Evolutionary conservation across 1,284 basidiomycete genomes (phyloP).

Genomic region (Fistulina hepatica): DNA sequence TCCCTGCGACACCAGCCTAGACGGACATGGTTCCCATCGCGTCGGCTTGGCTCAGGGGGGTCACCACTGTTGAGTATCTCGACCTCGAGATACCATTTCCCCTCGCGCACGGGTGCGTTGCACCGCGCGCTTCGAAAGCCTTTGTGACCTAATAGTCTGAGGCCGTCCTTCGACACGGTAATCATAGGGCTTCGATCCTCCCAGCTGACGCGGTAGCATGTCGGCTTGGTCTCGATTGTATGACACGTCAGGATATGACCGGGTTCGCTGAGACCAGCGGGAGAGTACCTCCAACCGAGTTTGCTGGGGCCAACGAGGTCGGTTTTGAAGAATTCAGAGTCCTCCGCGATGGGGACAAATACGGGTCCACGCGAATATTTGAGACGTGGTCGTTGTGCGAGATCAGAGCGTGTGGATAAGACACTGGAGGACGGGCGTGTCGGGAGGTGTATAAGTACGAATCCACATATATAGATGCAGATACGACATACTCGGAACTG

Average conservation of each 20-base stretch:
- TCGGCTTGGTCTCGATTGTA: slow-evolving; percentile 70
- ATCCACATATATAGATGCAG: slow-evolving; percentile 4
- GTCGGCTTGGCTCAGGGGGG: slow-evolving; percentile 33
- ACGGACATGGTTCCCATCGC: slow-evolving; percentile 75
- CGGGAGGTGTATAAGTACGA: slow-evolving; percentile 12
- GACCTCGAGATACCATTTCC: slow-evolving; percentile 93
- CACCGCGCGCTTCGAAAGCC: slow-evolving; percentile 87
- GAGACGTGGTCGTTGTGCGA: slow-evolving; percentile 53
- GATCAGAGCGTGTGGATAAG: slow-evolving; percentile 50
- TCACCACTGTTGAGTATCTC: slow-evolving; percentile 70
- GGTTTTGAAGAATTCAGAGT: slow-evolving; percentile 48
- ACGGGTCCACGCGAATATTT: slow-evolving; percentile 60
- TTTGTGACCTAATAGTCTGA: slow-evolving; percentile 70
- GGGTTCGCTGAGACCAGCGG: slow-evolving; percentile 62
- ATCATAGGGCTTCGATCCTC: slow-evolving; percentile 78
- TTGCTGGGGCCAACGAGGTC: slow-evolving; percentile 66
- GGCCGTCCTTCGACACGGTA: slow-evolving; percentile 73
- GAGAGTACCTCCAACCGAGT: slow-evolving; percentile 69
- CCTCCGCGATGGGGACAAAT: slow-evolving; percentile 47
- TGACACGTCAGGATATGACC: slow-evolving; percentile 54
- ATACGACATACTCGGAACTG: slow-evolving; percentile 26
- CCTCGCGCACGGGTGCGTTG: slow-evolving; percentile 83
- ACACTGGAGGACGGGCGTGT: no score
- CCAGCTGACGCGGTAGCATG: slow-evolving; percentile 65
- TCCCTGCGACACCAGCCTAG: slow-evolving; percentile 91